These are phyloP conservation scores for Nitzschia sp. DNA, from an alignment of 108 stramenopile species.

Conservation along the genomic window DNA sequence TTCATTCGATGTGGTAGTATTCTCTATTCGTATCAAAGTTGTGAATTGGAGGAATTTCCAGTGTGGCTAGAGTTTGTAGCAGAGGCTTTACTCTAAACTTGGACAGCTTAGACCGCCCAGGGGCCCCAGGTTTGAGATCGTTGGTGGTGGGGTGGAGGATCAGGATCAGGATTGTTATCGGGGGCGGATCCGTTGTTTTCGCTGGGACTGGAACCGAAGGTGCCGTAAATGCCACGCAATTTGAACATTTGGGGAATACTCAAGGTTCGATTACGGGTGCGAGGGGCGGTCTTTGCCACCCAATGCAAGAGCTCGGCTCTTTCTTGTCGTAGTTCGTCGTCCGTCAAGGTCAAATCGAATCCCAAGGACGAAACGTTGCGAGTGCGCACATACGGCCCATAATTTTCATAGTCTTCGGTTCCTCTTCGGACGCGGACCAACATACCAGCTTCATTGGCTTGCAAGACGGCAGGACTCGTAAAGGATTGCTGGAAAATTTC, in stretches of 20 bases:
- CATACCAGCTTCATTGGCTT: constrained; percentile 63
- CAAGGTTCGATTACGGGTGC: constrained; percentile 21
- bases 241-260: constrained; percentile 9
- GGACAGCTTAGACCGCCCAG: not conserved
- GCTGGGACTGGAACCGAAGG: too few species aligned
- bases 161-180: too few species aligned
- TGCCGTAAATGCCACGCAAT: not conserved
- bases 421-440: constrained; percentile 38
- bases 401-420: constrained; percentile 22
- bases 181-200: too few species aligned
- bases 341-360: constrained; percentile 59
- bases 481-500: constrained; percentile 18
- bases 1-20: too few species aligned
- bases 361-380: constrained; percentile 49
- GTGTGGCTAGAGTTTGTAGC: too few species aligned
- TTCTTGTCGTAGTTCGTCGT: constrained; percentile 41
- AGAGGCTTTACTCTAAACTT: not conserved
- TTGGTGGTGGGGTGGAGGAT: too few species aligned
- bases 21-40: too few species aligned
- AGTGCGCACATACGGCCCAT: constrained; percentile 43
- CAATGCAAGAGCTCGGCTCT: constrained; percentile 45
- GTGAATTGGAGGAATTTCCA: too few species aligned
- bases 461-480: constrained; percentile 58
- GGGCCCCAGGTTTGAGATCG: not conserved
- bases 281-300: constrained; percentile 25